Evolutionary conservation across 2,329 filamentous ascomycete species (phyloP).

Genomic region (Triangularia setosa): DNA sequence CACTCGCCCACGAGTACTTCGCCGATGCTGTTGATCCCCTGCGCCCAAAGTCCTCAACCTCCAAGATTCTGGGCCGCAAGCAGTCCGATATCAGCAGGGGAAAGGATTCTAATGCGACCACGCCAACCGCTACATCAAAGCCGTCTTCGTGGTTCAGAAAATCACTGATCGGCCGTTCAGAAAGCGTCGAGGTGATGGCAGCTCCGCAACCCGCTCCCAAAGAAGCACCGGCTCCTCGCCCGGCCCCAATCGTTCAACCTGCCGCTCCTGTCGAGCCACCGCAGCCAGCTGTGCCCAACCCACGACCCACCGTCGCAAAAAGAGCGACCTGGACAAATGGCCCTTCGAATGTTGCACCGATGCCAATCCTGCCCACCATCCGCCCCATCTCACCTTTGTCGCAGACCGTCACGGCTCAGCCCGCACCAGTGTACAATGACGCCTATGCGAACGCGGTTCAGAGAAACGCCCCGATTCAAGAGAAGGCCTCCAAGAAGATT

Average conservation of each 20-base stretch:
- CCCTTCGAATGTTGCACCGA: constrained; percentile 74
- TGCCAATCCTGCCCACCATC: constrained; percentile 93
- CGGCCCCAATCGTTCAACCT: constrained; percentile 37
- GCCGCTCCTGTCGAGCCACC: constrained; percentile 38
- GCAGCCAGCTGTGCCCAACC: constrained; percentile 31
- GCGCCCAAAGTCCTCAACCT: constrained; percentile 84
- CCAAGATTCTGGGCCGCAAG: constrained; percentile 81
- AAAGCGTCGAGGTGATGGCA: constrained; percentile 57
- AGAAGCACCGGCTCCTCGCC: constrained; percentile 41
- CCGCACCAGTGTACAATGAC: constrained; percentile 54
- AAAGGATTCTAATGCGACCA: constrained; percentile 57
- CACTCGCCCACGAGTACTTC: constrained; percentile 95
- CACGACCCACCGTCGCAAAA: constrained; percentile 62
- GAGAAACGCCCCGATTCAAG: constrained; percentile 43
- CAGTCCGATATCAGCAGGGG: constrained; percentile 75
- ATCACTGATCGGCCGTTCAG: constrained; percentile 79
- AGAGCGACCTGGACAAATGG: constrained; percentile 92
- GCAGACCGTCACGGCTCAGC: constrained; percentile 86
- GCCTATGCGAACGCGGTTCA: constrained; percentile 41
- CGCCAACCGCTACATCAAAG: constrained; percentile 64
- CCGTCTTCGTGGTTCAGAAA: constrained; percentile 90
- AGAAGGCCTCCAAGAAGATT: constrained; percentile 81
- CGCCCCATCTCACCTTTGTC: constrained; percentile 94
- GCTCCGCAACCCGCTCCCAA: constrained; percentile 36
- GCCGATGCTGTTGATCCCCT: constrained; percentile 86